phyloP scores from a whole-genome alignment of 2,329 filamentous ascomycete species.

The Aspergillus ibericus region DNA sequence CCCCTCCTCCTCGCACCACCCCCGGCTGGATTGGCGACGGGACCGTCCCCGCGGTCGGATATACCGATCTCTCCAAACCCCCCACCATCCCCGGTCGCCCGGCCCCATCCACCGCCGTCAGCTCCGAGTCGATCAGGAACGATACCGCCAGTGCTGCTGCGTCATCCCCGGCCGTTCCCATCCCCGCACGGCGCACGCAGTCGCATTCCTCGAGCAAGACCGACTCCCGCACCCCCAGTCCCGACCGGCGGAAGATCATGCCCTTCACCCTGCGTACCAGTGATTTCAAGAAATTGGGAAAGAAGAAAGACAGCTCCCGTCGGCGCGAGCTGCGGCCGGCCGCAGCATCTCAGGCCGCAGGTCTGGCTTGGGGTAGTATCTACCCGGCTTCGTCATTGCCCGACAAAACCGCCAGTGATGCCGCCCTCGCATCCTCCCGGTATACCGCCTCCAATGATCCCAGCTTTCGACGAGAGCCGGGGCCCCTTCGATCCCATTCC shows the following conservation, averaged over 20 bases:
- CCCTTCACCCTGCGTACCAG: slow-evolving; percentile 55
- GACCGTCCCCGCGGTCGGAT: slow-evolving; percentile 77
- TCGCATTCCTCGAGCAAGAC: slow-evolving; percentile 41
- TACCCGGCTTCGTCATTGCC: slow-evolving; percentile 27
- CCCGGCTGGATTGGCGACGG: slow-evolving; percentile 73
- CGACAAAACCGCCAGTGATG: slow-evolving; percentile 30
- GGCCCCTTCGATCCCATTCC: slow-evolving; percentile 18
- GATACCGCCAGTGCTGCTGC: slow-evolving; percentile 6
- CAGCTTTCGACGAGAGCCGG: slow-evolving; percentile 26
- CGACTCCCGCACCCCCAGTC: slow-evolving; percentile 59
- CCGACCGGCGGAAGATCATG: slow-evolving; percentile 59
- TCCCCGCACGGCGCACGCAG: slow-evolving; percentile 25
- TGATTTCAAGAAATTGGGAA: slow-evolving; percentile 48
- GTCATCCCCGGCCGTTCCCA: slow-evolving; percentile 9
- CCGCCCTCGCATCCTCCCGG: slow-evolving; percentile 31
- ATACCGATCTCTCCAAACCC: slow-evolving; percentile 77
- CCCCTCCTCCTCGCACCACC: slow-evolving; percentile 23
- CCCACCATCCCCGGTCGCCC: slow-evolving; percentile 56
- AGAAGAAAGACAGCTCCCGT: slow-evolving; percentile 41
- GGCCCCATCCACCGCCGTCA: slow-evolving; percentile 16
- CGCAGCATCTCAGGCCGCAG: slow-evolving; percentile 63
- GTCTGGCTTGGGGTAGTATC: slow-evolving; percentile 58
- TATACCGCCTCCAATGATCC: slow-evolving; percentile 29
- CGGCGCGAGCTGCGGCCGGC: slow-evolving; percentile 52
- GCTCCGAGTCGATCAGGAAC: slow-evolving; percentile 22